Base-by-base conservation (phyloP, 2,329 filamentous ascomycete species). In the Stenocarpella maydis region DNA sequence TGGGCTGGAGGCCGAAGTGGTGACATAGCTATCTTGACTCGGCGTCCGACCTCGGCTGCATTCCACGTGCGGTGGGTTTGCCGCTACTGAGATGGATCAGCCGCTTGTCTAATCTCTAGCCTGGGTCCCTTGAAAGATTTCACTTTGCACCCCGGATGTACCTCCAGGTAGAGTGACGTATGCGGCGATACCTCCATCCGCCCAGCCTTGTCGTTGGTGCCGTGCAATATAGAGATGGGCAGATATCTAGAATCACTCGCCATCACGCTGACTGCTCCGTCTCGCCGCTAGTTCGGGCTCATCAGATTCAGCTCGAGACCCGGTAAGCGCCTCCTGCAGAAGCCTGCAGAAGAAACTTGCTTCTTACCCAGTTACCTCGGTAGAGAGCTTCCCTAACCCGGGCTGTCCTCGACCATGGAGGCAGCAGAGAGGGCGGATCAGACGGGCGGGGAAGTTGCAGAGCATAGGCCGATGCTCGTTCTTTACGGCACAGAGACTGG, bases 401-500 rank as follows among this genome's bases (percentile, higher is more conserved):
- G 7, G 43, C 6, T 19, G 17, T 1, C 28, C 9, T 53, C 52
- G 31, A 39, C 31, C 47, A 69, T 69, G 69, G 69, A 69, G 47
- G 67, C 55, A 31, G 63, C 50, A 37, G 63, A 69, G 45, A 26
- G 54, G 28, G n/a, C 43, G n/a, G 58, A n/a, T 24, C 49, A 17
- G 15, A 52, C 37, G 19, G 49, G 41, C 17, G 19, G 15, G 49
- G 31, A 64, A 17, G 73, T 75, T 41, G 60, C 79, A 7, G 71
- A 74, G 17, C 69, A 72, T 73, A 79, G 86, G 73, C 82, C 81
- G 69, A 79, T 87, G 61, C 87, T 97, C 73, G 86, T 99, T 69
- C 86, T 97, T 41, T 99, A 97, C 81, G 96, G 94, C 67, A 97
- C 95, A 47, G 96, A 99, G 83, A 98, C 95, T 26, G 96, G 96